These are phyloP conservation scores for Hypoxylon perforatum DNA, from an alignment of 495 filamentous ascomycete genomes.

Conservation along the genomic window DNA sequence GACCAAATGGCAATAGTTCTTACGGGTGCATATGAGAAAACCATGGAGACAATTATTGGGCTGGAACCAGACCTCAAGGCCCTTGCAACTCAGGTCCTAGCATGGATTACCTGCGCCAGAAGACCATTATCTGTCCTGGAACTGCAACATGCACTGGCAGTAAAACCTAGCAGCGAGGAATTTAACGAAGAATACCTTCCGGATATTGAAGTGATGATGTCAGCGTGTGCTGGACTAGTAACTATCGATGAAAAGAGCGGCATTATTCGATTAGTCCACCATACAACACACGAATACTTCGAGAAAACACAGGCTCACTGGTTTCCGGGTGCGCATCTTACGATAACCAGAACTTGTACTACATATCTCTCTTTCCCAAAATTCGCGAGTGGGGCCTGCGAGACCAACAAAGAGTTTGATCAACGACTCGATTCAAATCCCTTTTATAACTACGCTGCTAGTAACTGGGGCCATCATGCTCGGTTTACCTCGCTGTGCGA, in stretches of 20 bases:
- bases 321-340: slow-evolving; percentile 49
- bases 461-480: slow-evolving; percentile 60
- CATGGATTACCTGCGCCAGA: slow-evolving; percentile 58
- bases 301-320: slow-evolving; percentile 46
- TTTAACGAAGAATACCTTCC: slow-evolving; percentile 56
- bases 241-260: slow-evolving; percentile 58
- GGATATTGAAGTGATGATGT: slow-evolving; percentile 52
- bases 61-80: slow-evolving; percentile 44
- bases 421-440: slow-evolving; percentile 40
- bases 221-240: slow-evolving; percentile 65
- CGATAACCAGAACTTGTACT: slow-evolving; percentile 54
- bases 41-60: slow-evolving; percentile 57
- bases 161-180: slow-evolving; percentile 39
- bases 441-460: slow-evolving; percentile 56
- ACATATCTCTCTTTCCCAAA: slow-evolving; percentile 56
- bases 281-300: slow-evolving; percentile 66
- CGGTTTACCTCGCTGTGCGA: neutral
- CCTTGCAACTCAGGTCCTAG: slow-evolving; percentile 52
- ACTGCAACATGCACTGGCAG: slow-evolving; percentile 61
- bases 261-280: slow-evolving; percentile 65
- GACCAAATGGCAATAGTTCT: slow-evolving; percentile 18
- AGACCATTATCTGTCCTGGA: slow-evolving; percentile 55
- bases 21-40: slow-evolving; percentile 55
- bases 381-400: slow-evolving; percentile 33
- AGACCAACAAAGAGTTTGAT: slow-evolving; percentile 43